phyloP scores from a whole-genome alignment of 352 stramenopile genomes.

The Pythium graminicola region DNA sequence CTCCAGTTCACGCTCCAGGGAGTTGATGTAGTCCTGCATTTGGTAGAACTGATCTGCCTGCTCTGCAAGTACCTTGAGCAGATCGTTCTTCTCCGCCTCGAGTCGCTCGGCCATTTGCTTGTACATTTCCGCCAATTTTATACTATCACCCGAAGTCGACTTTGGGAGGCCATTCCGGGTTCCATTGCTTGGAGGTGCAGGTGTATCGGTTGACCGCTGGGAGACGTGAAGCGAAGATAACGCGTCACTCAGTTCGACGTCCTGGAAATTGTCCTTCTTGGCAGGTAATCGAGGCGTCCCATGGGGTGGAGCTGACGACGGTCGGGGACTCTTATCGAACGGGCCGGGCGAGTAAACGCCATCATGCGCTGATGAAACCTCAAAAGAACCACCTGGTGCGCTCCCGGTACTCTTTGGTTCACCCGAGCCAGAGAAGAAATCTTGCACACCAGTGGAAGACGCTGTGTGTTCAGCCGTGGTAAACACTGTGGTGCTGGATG shows the following conservation, averaged over 20 bases:
- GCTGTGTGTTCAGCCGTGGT: not conserved
- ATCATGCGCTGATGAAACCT: not conserved
- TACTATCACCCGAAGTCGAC: slow-evolving; percentile 38
- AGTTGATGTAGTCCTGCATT: slow-evolving; percentile 71
- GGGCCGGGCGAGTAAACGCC: not conserved
- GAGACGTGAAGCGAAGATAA: slow-evolving; percentile 4
- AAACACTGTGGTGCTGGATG: not conserved
- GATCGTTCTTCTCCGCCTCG: slow-evolving; percentile 66
- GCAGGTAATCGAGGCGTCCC: not conserved
- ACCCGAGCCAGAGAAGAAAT: not conserved
- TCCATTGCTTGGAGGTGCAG: not conserved
- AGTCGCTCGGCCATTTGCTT: slow-evolving; percentile 73
- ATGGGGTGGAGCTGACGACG: not conserved
- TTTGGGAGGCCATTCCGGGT: not conserved
- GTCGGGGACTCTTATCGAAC: not conserved
- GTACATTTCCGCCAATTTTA: slow-evolving; percentile 74
- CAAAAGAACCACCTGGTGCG: not conserved
- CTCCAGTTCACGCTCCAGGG: slow-evolving; percentile 54
- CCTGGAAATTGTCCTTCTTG: not conserved
- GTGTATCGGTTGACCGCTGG: not conserved
- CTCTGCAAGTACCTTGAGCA: slow-evolving; percentile 58
- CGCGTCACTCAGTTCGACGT: not conserved
- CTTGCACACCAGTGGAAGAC: not conserved
- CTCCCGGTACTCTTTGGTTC: not conserved
- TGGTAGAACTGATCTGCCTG: slow-evolving; percentile 69